Evolutionary conservation across 306 rosid genomes (phyloP), one percentile per base, ranked within the genome.

Genomic region (Casuarina cunninghamiana): DNA sequence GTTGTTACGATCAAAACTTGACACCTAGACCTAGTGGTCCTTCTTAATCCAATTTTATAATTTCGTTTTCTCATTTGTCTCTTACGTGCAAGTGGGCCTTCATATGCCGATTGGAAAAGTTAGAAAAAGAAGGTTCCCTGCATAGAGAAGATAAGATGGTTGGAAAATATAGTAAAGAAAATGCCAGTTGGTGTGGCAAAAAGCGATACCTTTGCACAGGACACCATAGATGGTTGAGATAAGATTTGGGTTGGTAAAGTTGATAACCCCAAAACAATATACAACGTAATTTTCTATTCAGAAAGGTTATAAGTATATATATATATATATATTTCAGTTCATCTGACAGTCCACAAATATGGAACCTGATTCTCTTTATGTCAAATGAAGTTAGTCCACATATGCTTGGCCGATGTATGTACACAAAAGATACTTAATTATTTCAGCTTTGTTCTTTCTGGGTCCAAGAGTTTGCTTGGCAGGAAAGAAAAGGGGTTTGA

Each of bases 171-270:
- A 5, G 71, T 7, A 15, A 37, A 6, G 26, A 65, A 65, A 48
- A 38, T 39, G 6, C n/a, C 10, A 19, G 35, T 17, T 8, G 26
- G 54, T 10, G 57, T 2, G 78, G 53, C 17, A 21, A 44, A 15
- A n/a, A 1, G 45, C 32, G 35, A 74, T 21, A 21, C 10, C 7
- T n/a, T 19, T 35, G 11, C 19, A 16, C 41, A 53, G 17, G 55
- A 55, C 19, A 15, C 32, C 12, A 58, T 42, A 3, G 78, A 60
- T 75, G 41, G 72, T 62, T 49, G 71, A 35, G 60, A n/a, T 60
- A 39, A 75, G 79, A 12, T 39, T 4, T 37, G 45, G 38, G 38
- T 5, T 11, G 12, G 37, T 37, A 37, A 46, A 48, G 67, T 62
- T 62, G 53, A 63, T 48, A 37, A 35, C 38, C 5, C 46, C 42